Percentiles rank a stretch among this genome's conserved stretches.
phyloP scores from a whole-genome alignment of 2,329 filamentous ascomycete genomes.

The Acephala macrosclerotiorum region DNA sequence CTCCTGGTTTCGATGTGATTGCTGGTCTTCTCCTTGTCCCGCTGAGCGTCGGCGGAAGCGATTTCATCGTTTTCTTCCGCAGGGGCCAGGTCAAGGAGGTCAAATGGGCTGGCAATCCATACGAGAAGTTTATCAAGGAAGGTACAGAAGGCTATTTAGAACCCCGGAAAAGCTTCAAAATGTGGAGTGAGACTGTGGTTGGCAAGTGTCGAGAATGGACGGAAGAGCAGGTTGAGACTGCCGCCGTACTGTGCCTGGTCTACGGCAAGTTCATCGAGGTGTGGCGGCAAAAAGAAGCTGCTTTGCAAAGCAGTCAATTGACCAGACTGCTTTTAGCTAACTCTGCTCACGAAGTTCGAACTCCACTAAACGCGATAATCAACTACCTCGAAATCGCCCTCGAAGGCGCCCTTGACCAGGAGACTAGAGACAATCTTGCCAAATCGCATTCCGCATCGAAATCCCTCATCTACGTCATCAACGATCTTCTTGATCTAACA shows the following conservation, averaged over 20 bases:
- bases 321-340: constrained; percentile 83
- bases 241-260: constrained; percentile 84
- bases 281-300: constrained; percentile 89
- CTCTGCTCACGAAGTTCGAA: constrained; percentile 90
- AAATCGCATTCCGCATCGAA: constrained; percentile 92
- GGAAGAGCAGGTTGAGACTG: constrained; percentile 88
- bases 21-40: constrained; percentile 85
- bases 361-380: constrained; percentile 90
- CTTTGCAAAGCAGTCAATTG: constrained; percentile 81
- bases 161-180: constrained; percentile 80
- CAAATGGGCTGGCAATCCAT: constrained; percentile 83
- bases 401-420: constrained; percentile 79
- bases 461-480: constrained; percentile 92
- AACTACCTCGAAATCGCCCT: constrained; percentile 93
- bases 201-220: constrained; percentile 89
- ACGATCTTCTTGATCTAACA: constrained; percentile 87
- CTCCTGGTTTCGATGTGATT: constrained; percentile 79
- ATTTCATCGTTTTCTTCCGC: constrained; percentile 94
- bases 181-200: constrained; percentile 81
- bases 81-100: constrained; percentile 77
- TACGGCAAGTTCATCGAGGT: constrained; percentile 90
- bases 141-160: constrained; percentile 79
- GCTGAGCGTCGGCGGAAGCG: constrained; percentile 74
- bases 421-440: constrained; percentile 84
- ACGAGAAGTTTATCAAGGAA: constrained; percentile 77